phyloP scores from a whole-genome alignment of 768 basidiomycete genomes.

The Panaeolus papilionaceus region DNA sequence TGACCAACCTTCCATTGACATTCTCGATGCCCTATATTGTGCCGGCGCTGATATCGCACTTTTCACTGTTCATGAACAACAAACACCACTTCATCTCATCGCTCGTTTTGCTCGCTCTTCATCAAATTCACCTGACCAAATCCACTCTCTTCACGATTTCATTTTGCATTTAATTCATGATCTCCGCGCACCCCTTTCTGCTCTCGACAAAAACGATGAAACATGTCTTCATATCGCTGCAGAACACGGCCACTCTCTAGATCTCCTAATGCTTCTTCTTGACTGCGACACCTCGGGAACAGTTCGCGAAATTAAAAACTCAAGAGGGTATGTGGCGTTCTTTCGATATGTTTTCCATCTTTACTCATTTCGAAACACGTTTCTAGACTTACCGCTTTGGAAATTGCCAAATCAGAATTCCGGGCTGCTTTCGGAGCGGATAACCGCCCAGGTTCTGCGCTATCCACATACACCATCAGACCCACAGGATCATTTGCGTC shows the following conservation, averaged over 20 bases:
- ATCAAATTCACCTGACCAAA: slow-evolving; percentile 38
- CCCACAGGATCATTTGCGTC: slow-evolving; percentile 55
- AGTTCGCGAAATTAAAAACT: slow-evolving; percentile 67
- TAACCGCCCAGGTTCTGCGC: slow-evolving; percentile 55
- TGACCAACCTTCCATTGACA: slow-evolving; percentile 59
- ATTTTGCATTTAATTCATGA: slow-evolving; percentile 71
- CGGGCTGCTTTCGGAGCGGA: slow-evolving; percentile 65
- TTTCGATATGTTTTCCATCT: not conserved
- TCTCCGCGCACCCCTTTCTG: slow-evolving; percentile 71
- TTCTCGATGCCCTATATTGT: slow-evolving; percentile 74
- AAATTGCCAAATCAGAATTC: slow-evolving; percentile 73
- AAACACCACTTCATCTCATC: slow-evolving; percentile 73
- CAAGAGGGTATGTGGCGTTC: slow-evolving; percentile 63
- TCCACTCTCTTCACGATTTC: slow-evolving; percentile 58
- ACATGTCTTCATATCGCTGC: slow-evolving; percentile 85
- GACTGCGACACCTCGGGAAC: slow-evolving; percentile 64
- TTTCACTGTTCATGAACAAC: slow-evolving; percentile 68
- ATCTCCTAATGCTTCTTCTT: slow-evolving; percentile 66
- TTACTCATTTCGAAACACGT: slow-evolving; percentile 21
- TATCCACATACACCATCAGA: slow-evolving; percentile 62
- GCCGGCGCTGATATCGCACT: slow-evolving; percentile 79
- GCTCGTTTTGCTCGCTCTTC: slow-evolving; percentile 47
- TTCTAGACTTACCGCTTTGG: slow-evolving; percentile 65
- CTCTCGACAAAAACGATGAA: slow-evolving; percentile 70
- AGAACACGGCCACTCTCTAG: slow-evolving; percentile 70